Percentiles rank a stretch among this genome's conserved stretches.
Evolutionary conservation across 495 filamentous ascomycete genomes (phyloP).

Genomic region (Penicillium samsonianum): DNA sequence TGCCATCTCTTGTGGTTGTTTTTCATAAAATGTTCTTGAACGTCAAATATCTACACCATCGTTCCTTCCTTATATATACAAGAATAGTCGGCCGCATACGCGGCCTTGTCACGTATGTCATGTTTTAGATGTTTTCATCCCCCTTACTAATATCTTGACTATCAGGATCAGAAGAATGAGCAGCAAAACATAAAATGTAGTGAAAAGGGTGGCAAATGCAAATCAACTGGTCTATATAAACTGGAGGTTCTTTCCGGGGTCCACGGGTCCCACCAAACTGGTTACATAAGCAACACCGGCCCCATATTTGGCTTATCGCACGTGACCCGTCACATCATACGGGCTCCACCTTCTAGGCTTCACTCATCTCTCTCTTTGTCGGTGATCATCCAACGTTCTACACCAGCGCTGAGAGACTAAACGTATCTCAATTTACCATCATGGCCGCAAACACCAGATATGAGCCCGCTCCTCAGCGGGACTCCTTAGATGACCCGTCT

Average conservation of each 20-base stretch:
- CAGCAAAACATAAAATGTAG: no score
- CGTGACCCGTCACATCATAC: conserved; percentile 10
- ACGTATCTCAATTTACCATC: background rate
- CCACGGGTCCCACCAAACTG: no score
- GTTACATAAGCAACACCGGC: background rate
- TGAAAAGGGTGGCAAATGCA: no score
- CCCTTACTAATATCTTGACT: no score
- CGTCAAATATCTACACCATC: no score
- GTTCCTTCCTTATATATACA: background rate
- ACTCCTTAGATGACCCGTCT: conserved; percentile 63
- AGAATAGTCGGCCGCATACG: background rate
- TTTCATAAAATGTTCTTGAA: no score
- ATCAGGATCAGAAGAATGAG: no score
- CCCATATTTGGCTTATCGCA: conserved; percentile 15
- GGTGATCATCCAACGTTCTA: background rate
- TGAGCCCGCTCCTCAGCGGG: conserved; percentile 68
- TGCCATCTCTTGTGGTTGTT: no score
- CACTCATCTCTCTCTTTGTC: conserved; percentile 8
- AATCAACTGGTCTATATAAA: no score
- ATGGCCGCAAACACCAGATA: conserved; percentile 75
- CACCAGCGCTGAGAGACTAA: background rate
- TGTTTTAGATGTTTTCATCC: no score
- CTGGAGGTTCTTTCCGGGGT: no score
- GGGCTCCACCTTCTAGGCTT: conserved; percentile 7
- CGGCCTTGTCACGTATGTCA: no score